Base-by-base conservation (phyloP, 1,284 basidiomycete genomes). In the Sporisorium scitamineum region DNA sequence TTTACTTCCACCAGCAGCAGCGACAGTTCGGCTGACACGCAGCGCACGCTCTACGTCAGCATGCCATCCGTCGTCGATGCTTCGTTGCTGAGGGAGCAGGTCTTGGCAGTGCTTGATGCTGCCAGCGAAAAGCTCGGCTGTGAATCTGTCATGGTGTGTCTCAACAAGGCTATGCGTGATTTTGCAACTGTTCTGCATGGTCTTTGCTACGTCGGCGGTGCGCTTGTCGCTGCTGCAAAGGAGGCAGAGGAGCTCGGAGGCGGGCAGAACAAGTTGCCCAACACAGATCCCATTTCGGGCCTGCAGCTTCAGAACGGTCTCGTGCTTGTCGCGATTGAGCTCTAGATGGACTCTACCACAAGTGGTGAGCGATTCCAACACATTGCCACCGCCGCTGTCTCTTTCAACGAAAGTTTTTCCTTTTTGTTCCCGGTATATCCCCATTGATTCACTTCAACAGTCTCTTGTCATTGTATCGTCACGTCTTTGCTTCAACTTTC, bases 121-220 rank as follows among this genome's bases (percentile, higher is more conserved):
- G 81, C 81, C 1, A 76, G 73, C 51, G 79, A 83, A 32, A 69
- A 72, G 50, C 67, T 80, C 10, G 69, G 65, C 16, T 80, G 78
- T 24, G 77, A 72, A 3, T 64, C 68, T 4, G 79, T 82, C 29
- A 72, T 83, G 58, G 60, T 83, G 27, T 80, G 75, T 29, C 61
- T 83, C 51, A 66, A 77, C 26, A 62, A 62, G 22, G 47, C 58
- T 27, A 65, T 78, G 54, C 60, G 61, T 13, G 81, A 83, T 37
- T 75, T 80, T 26, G 54, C 64, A 6, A 64, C 72, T 1, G 70
- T 81, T 10, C 64, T 83, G 9, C 81, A 80, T 53, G 81, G 81
- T 2, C 61, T 83, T 13, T 80, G 79, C 62, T 83, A 83, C 37
- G 81, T 83, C 2, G 81, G 81, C 13, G 81, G 78, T 20, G 62